Evolutionary conservation across 2,329 filamentous ascomycete species (phyloP).

Genomic region (Talaromyces sp.): DNA sequence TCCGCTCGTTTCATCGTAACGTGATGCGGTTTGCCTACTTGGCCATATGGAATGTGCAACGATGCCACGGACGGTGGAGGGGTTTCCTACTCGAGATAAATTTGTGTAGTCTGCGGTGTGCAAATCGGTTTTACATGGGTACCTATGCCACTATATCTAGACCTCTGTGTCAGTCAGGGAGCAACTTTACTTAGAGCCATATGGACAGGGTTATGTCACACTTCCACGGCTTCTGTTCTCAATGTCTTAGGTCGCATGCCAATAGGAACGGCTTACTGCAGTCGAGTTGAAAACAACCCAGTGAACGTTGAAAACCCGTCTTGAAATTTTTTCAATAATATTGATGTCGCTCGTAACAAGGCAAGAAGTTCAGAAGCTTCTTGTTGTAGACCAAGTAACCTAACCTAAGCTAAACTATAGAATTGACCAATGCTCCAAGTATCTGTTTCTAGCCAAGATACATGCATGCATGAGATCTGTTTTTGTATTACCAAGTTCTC

Average conservation of each 20-base stretch:
- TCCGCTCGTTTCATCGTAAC: background rate
- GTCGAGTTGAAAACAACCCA: background rate
- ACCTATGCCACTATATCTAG: background rate
- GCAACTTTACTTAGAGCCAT: too few relatives aligned
- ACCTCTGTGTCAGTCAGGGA: too few relatives aligned
- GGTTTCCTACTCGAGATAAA: background rate
- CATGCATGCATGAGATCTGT: background rate
- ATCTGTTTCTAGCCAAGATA: background rate
- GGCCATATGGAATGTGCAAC: background rate
- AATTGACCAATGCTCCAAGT: background rate
- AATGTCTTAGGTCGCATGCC: slow-evolving; percentile 2
- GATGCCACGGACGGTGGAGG: too few relatives aligned
- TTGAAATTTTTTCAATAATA: background rate
- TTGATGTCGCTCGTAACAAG: background rate
- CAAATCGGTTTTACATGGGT: background rate
- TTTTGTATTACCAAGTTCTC: background rate
- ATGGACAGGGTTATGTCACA: too few relatives aligned
- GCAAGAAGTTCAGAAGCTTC: slow-evolving; percentile 20
- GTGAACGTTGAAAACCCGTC: background rate
- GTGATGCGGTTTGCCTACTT: background rate
- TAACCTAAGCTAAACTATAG: background rate
- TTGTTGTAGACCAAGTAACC: slow-evolving; percentile 8
- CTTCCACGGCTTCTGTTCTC: background rate
- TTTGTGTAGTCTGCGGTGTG: background rate
- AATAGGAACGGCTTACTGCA: background rate